Evolutionary conservation across 2,329 filamentous ascomycete species (phyloP), one percentile per base, ranked within the genome.

Genomic region (Dryadomyces sulphureus): DNA sequence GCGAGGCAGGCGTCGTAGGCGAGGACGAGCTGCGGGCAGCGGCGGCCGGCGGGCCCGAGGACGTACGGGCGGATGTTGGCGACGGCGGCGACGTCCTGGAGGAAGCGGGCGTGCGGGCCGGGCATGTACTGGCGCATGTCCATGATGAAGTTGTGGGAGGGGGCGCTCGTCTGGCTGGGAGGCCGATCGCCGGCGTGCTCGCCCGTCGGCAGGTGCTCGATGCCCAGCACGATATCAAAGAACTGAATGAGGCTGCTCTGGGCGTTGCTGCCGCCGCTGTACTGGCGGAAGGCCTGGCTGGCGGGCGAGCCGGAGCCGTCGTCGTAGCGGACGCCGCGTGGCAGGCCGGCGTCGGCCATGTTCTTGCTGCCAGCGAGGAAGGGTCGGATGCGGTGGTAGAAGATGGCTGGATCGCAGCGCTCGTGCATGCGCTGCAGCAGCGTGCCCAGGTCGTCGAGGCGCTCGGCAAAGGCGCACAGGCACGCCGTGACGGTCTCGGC

Each of bases 101-200:
- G 72, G 65, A 98, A 98, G 36, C 84, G 80, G 4, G 88, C 83
- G 59, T 98, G 92, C 0, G 84, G 77, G 0, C 88, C 90, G 0
- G 92, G 92, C 92, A 98, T 98, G 65, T 98, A 98, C 40, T 76
- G 76, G 48, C 90, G 83, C 92, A 98, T 98, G 53, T 98, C 92
- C 58, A 84, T 79, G 58, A 98, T 90, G 65, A 98, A 98, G 57
- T 92, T 93, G 65, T 94, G 79, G 72, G 21, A 72, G 56, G 51
- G 45, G 51, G 67, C 55, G 56, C 56, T 7, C 1, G 42, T 38
- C 20, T 30, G 32, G 14, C 36, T 38, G 7, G 47, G 36, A 19
- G 39, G 35, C 21, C 9, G 39, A 4, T 30, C 43, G 32, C 27
- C 16, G 27, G 70, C 70, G 5, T 63, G 62, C 12, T n/a, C 43